phyloP scores from a whole-genome alignment of 1,284 basidiomycete species.

The Ceratobasidium sp. region DNA sequence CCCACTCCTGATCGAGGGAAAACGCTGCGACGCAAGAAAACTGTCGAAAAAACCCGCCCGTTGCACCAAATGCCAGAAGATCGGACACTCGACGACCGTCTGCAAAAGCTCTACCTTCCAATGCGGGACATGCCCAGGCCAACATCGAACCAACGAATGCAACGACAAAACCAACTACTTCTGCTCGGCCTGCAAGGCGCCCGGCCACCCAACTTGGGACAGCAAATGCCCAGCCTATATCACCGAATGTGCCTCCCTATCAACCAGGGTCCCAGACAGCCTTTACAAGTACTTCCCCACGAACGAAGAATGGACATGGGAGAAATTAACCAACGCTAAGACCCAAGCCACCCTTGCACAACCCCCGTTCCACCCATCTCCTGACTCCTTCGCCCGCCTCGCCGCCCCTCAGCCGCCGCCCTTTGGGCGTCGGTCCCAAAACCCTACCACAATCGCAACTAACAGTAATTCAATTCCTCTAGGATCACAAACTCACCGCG shows the following conservation, averaged over 20 bases:
- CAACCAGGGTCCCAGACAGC: conserved; percentile 7
- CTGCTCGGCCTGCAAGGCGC: conserved; percentile 19
- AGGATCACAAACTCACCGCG: too few species aligned
- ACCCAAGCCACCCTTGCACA: too few species aligned
- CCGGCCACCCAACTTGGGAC: conserved; percentile 8
- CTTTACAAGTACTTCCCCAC: conserved; percentile 20
- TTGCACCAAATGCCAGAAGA: conserved; percentile 29
- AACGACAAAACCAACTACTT: background rate
- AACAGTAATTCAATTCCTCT: background rate
- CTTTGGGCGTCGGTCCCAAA: background rate
- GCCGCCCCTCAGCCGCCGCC: background rate
- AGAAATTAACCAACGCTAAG: background rate
- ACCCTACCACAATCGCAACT: too few species aligned
- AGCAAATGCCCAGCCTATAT: conserved; percentile 9
- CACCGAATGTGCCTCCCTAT: background rate
- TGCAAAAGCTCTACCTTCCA: conserved; percentile 48
- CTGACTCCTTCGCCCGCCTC: too few species aligned
- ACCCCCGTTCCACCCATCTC: too few species aligned
- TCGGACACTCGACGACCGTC: conserved; percentile 48
- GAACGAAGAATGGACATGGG: conserved; percentile 8
- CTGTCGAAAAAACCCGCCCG: background rate
- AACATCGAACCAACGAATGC: conserved; percentile 27
- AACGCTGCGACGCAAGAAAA: background rate
- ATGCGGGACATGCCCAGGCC: background rate
- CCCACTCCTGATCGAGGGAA: background rate